Evolutionary conservation across 495 filamentous ascomycete genomes (phyloP).

Genomic region (Terfezia claveryi): DNA sequence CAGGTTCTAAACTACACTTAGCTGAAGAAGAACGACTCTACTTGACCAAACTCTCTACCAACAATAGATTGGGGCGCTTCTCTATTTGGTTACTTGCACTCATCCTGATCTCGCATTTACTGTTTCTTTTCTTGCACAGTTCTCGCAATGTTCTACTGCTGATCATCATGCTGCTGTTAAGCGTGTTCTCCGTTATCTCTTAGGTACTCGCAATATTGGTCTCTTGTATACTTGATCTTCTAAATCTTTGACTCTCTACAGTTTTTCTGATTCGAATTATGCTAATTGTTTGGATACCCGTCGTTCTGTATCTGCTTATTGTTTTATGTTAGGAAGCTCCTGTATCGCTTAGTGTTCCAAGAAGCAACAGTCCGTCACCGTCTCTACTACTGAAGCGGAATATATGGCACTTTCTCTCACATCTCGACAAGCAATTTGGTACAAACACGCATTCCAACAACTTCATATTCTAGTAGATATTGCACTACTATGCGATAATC

Average conservation of each 20-base stretch:
- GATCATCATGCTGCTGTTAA: background rate
- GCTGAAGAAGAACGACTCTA: background rate
- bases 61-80: background rate
- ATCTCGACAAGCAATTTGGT: constrained; percentile 1
- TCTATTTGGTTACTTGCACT: constrained; percentile 6
- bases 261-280: background rate
- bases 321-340: background rate
- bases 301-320: background rate
- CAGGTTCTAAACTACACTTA: no score
- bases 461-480: background rate
- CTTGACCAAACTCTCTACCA: background rate
- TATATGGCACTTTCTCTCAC: constrained; percentile 1
- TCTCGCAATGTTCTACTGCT: background rate
- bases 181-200: constrained; percentile 1
- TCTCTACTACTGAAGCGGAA: constrained; percentile 1
- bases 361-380: constrained; percentile 1
- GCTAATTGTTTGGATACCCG: background rate
- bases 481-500: background rate
- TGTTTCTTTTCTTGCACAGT: constrained; percentile 2
- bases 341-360: background rate
- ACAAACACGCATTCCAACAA: background rate
- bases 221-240: background rate
- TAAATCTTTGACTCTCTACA: background rate
- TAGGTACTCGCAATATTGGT: background rate
- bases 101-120: constrained; percentile 6